Evolutionary conservation across 1,284 basidiomycete species (phyloP).

Genomic region (Lentinula novae-zelandiae): DNA sequence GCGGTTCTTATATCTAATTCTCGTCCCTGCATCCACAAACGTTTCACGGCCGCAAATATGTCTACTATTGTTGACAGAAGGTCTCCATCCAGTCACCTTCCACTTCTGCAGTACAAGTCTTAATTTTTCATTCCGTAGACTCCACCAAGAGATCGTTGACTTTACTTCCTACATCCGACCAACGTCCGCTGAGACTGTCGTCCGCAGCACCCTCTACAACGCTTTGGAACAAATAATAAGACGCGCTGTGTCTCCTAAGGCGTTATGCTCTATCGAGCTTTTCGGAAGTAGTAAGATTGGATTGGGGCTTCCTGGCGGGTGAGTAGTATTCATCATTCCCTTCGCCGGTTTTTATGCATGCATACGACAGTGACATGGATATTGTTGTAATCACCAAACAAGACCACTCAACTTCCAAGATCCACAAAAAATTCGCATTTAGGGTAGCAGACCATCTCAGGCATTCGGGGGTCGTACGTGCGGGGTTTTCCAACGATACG

Average conservation of each 20-base stretch:
- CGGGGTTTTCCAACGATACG: background rate
- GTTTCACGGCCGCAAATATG: no score
- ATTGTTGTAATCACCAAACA: background rate
- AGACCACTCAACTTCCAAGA: background rate
- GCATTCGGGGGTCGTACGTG: background rate
- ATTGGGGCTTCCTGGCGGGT: constrained; percentile 6
- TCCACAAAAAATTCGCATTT: background rate
- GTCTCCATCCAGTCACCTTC: background rate
- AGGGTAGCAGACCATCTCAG: background rate
- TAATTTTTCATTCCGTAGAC: background rate
- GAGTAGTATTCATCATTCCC: background rate
- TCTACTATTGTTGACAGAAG: background rate
- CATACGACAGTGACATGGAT: constrained; percentile 5
- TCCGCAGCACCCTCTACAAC: background rate
- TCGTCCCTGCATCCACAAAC: background rate
- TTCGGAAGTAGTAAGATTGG: constrained; percentile 6
- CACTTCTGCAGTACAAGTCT: background rate
- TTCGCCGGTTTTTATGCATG: background rate
- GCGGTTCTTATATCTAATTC: background rate
- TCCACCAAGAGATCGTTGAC: constrained; percentile 6
- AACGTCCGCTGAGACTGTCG: background rate
- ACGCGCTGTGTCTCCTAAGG: background rate
- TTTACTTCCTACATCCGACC: background rate
- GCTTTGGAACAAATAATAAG: background rate
- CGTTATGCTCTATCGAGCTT: background rate